Conservation (phyloP, 257 asterid species). For the Coffea eugenioides region DNA sequence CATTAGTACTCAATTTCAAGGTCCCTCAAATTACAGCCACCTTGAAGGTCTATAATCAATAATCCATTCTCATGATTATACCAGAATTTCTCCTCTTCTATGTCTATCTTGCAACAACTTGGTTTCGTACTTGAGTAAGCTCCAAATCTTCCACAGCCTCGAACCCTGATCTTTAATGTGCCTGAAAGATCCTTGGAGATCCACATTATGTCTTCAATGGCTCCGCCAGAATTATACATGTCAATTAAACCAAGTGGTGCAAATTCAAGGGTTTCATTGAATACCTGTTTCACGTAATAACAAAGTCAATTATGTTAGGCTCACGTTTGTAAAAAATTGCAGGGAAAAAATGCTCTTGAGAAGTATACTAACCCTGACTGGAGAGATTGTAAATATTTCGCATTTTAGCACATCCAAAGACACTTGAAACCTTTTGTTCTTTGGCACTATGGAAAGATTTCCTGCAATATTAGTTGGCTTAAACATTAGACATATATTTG, state of each 20-base stretch:
- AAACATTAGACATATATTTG: neutral
- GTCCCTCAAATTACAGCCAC: constrained; percentile 41
- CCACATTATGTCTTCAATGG: constrained; percentile 30
- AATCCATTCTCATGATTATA: constrained; percentile 45
- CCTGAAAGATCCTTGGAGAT: constrained; percentile 9
- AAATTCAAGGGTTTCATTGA: constrained; percentile 27
- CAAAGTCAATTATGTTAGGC: neutral
- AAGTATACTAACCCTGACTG: constrained; percentile 36
- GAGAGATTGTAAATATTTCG: constrained; percentile 63
- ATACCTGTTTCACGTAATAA: constrained; percentile 22
- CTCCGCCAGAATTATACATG: constrained; percentile 60
- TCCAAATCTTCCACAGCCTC: constrained; percentile 68
- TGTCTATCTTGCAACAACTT: constrained; percentile 40
- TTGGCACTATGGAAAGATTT: constrained; percentile 37
- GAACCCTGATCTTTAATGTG: constrained; percentile 32
- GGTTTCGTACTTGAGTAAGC: constrained; percentile 64
- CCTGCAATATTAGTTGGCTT: constrained; percentile 5
- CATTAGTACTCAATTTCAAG: constrained; percentile 26
- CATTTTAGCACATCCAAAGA: constrained; percentile 39
- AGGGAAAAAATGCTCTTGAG: neutral
- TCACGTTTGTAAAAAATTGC: neutral
- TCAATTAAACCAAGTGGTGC: constrained; percentile 49
- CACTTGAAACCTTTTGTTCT: constrained; percentile 31
- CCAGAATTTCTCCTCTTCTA: constrained; percentile 36
- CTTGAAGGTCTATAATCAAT: constrained; percentile 44